Base-by-base conservation (phyloP, 106 monocot species). In the Amphibolis antarctica region DNA sequence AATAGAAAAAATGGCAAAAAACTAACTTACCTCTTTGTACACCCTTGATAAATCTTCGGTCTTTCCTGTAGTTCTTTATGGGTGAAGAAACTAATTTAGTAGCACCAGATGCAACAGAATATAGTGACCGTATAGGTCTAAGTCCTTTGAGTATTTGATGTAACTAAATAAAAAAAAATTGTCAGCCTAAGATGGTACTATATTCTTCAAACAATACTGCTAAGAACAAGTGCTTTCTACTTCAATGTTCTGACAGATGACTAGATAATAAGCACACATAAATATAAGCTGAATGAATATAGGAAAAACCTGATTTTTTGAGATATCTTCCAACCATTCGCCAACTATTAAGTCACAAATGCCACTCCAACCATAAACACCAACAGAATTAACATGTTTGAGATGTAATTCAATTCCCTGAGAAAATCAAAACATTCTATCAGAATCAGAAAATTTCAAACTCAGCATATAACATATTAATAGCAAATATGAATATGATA, bases 261-360 rank as follows among this genome's bases (percentile, higher is more conserved):
- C 29, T 3, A 18, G 56, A 56, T 29, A 27, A 14, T 57, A 26
- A 28, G 26, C 57, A 57, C 9, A 24, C 26, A n/a, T 12, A 57
- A 29, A 27, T 17, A 57, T 15, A 28, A 28, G 27, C 4, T 26
- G 26, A 27, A 26, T 9, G 25, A 28, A 17, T 15, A 49, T n/a
- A 28, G 3, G 26, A 30, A 5, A 55, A 55, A 98, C 96, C 90
- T 98, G 96, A 59, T 90, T 98, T 30, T 85, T 81, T 54, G 96
- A 86, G 65, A 98, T 86, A 80, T 98, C 96, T 80, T 98, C 96
- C 56, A 98, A 78, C 96, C 96, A 98, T 56, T 84, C 86, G 61
- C 82, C 90, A 73, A 62, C 29, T 61, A 98, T 72, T 47, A 82
- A 72, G 69, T 90, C 90, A 63, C 90, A 90, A 23, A 90, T 70